Evolutionary conservation across 441 rosid species (phyloP), one percentile per base, ranked within the genome.

Genomic region (Syzygium malaccense): DNA sequence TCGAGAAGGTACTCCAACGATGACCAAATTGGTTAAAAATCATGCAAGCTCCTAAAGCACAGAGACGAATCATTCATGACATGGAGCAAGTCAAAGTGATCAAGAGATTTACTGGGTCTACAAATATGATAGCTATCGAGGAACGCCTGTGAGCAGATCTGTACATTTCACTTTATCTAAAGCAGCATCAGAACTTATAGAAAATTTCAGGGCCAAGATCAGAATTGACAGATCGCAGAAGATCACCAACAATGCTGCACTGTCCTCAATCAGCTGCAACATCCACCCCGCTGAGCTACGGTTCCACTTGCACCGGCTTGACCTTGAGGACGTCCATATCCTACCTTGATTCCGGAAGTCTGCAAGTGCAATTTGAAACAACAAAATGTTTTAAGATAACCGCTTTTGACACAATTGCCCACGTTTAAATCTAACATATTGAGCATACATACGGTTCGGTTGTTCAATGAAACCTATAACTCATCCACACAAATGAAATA

Each of bases 271-370:
- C 90, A 97, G 88, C 94, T 89, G 89, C 96, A 95, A 88, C 96
- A 95, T 53, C 95, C 96, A 85, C 95, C 91, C 51, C 92, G 91
- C 86, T 95, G 96, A 18, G 95, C 71, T 87, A 95, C 91, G 0
- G 95, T 88, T 87, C 98, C 96, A 86, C 97, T 94, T 62, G 93
- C 92, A 68, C 93, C 93, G 6, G 96, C 88, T 88, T 92, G 92
- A 87, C 96, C 96, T 91, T 95, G 97, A 26, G 94, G 89, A 75
- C 94, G 95, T 23, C 96, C 98, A 79, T 94, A 93, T 33, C 96
- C 96, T 0, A 95, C 90, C 94, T 95, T 95, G 90, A 95, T 95
- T 26, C 98, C 98, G 4, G 96, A 94, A 30, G 96, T 93, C 95
- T 95, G 93, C 93, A 90, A 79, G 37, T 32, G 53, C 68, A 83